Evolutionary conservation across 495 filamentous ascomycete species (phyloP).

Genomic region (Penicillium lividum): DNA sequence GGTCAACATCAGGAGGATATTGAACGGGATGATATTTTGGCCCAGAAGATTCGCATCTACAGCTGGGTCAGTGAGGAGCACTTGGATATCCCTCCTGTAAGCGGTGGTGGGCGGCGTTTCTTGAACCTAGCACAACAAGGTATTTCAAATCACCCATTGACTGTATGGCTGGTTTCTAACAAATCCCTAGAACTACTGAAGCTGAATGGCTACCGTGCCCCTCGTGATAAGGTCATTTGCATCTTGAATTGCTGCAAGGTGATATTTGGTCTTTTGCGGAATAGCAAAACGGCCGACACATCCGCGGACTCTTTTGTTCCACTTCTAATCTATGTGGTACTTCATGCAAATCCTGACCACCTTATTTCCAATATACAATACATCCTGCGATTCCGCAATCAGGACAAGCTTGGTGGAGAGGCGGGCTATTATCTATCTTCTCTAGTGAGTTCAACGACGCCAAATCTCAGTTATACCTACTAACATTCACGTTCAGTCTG

Average conservation of each 20-base stretch:
- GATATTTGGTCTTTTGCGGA: slow-evolving; percentile 94
- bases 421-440: slow-evolving; percentile 98
- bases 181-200: slow-evolving; percentile 73
- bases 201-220: slow-evolving; percentile 93
- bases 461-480: not conserved
- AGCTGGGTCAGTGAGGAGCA: slow-evolving; percentile 93
- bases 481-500: slow-evolving; percentile 61
- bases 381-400: slow-evolving; percentile 93
- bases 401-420: slow-evolving; percentile 94
- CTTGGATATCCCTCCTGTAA: slow-evolving; percentile 88
- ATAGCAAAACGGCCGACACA: slow-evolving; percentile 81
- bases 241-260: slow-evolving; percentile 99
- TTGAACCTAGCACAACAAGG: slow-evolving; percentile 86
- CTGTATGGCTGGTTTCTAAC: slow-evolving; percentile 25
- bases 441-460: slow-evolving; percentile 55
- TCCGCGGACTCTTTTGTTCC: slow-evolving; percentile 97
- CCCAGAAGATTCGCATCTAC: slow-evolving; percentile 96
- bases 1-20: slow-evolving; percentile 99
- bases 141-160: slow-evolving; percentile 24
- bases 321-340: slow-evolving; percentile 90
- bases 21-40: slow-evolving; percentile 89
- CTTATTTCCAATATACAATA: slow-evolving; percentile 98
- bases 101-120: slow-evolving; percentile 81
- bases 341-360: slow-evolving; percentile 92
- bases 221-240: slow-evolving; percentile 97